phyloP scores from a whole-genome alignment of 495 filamentous ascomycete genomes.

The Podospora appendiculata region DNA sequence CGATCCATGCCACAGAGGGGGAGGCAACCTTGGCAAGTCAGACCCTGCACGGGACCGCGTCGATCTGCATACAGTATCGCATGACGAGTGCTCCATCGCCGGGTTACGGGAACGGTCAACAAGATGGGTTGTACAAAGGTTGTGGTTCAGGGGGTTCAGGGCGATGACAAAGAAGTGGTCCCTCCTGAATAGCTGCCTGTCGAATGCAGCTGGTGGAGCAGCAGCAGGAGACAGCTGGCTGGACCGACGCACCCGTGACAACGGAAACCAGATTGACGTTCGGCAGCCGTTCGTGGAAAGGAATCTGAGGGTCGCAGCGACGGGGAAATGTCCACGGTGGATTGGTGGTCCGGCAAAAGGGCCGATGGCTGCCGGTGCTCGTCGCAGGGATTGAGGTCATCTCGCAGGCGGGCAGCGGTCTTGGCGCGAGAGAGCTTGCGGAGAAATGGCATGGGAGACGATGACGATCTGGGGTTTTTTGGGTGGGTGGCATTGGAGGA shows the following conservation, averaged over 20 bases:
- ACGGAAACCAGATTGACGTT: neutral
- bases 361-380: neutral
- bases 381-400: slow-evolving; percentile 9
- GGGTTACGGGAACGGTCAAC: no score
- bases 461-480: neutral
- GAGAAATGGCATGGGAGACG: neutral
- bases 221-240: no score
- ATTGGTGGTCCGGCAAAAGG: neutral
- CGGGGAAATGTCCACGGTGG: no score
- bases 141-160: no score
- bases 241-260: neutral
- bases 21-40: neutral
- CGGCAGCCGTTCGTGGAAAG: no score
- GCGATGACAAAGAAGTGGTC: no score
- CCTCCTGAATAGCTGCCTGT: no score
- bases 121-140: no score
- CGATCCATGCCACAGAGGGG: neutral
- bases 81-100: neutral
- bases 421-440: neutral
- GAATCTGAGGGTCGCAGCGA: no score
- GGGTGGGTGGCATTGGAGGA: no score
- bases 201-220: no score
- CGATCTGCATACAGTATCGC: neutral
- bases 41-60: neutral
- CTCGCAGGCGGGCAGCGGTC: slow-evolving; percentile 4